Evolutionary conservation across 257 asterid species (phyloP), one percentile per base, ranked within the genome.

Genomic region (Nicotiana obtusifolia): DNA sequence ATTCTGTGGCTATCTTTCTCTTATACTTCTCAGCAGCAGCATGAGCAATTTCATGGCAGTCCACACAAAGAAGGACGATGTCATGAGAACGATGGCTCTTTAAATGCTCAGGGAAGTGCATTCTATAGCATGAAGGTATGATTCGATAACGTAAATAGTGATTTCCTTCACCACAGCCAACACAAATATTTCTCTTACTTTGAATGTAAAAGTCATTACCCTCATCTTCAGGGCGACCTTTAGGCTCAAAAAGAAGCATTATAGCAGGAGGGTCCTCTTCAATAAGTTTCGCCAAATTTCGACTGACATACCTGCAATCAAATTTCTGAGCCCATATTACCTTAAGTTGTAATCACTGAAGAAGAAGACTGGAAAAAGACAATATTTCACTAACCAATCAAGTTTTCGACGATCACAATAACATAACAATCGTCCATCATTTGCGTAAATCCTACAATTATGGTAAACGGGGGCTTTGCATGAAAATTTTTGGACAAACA

Each of bases 201-300:
- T 94, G 99, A 81, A 95, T 90, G 86, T 95, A 95, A 83, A 95
- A 95, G 87, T 90, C 97, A 65, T 94, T 95, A 80, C 90, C 99
- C 89, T 94, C 99, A 81, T 94, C 99, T 88, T 95, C 98, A 49
- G 98, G 99, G 20, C 97, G 97, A 37, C 99, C 99, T 88, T 94
- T 95, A 81, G 99, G 99, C 89, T 95, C 99, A 81, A 95, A 95
- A 80, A 93, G 95, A 66, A 95, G 98, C 89, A 87, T 88, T 84
- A 95, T 91, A 71, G 98, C 94, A 76, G 89, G 91, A 85, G 97
- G 98, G 82, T 94, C 91, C 44, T 91, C 90, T 60, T 91, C 98
- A 77, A 95, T 90, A 64, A 92, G 91, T 85, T 88, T 94, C n/a
- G 99, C 99, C 61, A 95, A 92, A 83, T 91, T 85, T 73, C 99